Evolutionary conservation across 441 rosid species (phyloP).

Genomic region (Adansonia gregorii): DNA sequence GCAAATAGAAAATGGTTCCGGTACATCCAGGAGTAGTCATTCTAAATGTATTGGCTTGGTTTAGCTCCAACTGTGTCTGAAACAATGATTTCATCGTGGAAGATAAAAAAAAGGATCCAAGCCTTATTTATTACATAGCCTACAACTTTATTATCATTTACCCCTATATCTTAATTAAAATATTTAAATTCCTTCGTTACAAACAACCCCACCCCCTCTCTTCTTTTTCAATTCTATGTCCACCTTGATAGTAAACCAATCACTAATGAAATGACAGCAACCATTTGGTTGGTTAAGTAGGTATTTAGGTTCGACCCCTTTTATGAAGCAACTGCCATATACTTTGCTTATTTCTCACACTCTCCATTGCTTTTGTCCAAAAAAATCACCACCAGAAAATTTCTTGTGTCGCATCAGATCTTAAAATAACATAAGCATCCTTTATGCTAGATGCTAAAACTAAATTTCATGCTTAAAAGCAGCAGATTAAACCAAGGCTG

Average conservation of each 20-base stretch:
- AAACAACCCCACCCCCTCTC: background rate
- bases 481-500: background rate
- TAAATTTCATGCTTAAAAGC: background rate
- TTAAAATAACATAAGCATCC: background rate
- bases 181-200: background rate
- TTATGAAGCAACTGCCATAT: background rate
- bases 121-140: conserved; percentile 5
- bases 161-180: background rate
- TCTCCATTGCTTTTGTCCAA: background rate
- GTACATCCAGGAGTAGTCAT: background rate
- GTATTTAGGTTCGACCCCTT: background rate
- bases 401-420: background rate
- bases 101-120: background rate
- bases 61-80: background rate
- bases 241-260: conserved; percentile 10
- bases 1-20: conserved; percentile 14
- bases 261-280: background rate
- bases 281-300: background rate
- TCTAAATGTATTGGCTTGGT: conserved; percentile 9
- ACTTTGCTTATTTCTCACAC: background rate
- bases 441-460: background rate
- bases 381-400: background rate
- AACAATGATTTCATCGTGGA: background rate
- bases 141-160: background rate
- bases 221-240: background rate